Percentiles rank a stretch among this genome's conserved stretches.
Conservation (phyloP, 352 stramenopile species). For the Phytophthora cryptogea region DNA sequence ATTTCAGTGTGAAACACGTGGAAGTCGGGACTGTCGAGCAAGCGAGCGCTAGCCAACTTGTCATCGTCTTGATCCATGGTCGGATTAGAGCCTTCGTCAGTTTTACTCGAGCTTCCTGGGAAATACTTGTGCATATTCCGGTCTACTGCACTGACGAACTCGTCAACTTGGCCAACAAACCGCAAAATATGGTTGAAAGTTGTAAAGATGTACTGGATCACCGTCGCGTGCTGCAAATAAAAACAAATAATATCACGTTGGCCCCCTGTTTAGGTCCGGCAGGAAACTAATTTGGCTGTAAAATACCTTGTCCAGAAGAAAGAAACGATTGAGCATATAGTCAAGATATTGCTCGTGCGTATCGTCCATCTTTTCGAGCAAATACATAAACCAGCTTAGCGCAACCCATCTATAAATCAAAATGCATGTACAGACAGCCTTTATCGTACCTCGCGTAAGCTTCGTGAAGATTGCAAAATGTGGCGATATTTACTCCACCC, state of each 20-base stretch:
- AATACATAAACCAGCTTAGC: conserved; percentile 1
- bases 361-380: conserved; percentile 51
- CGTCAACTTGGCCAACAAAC: conserved; percentile 59
- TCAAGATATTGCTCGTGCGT: conserved; percentile 69
- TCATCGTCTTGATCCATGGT: background rate
- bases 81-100: conserved; percentile 1
- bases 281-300: background rate
- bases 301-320: conserved; percentile 71
- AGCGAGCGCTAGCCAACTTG: conserved; percentile 3
- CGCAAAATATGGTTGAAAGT: conserved; percentile 78
- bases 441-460: conserved; percentile 33
- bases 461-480: conserved; percentile 24
- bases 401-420: background rate
- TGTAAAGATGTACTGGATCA: conserved; percentile 73
- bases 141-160: conserved; percentile 53
- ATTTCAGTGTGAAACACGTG: conserved; percentile 40
- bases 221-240: conserved; percentile 47
- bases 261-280: background rate
- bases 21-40: conserved; percentile 33
- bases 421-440: background rate
- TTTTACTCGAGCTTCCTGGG: conserved; percentile 8
- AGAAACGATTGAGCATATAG: conserved; percentile 66
- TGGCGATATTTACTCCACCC: conserved; percentile 29
- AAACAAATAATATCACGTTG: conserved; percentile 6
- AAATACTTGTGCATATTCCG: conserved; percentile 50